Conservation (phyloP, 75 land plant species). For the Cunninghamia lanceolata region DNA sequence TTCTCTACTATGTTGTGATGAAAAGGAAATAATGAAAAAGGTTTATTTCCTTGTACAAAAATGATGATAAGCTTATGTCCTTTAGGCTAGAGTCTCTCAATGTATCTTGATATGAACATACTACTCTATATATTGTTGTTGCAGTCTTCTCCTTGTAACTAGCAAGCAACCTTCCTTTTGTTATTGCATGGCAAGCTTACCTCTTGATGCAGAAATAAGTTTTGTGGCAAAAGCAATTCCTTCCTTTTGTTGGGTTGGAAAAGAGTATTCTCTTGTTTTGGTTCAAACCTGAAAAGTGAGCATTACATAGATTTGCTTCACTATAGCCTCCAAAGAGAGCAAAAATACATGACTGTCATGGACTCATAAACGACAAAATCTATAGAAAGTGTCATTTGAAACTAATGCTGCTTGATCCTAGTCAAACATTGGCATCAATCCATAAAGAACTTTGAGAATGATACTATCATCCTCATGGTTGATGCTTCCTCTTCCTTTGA, state of each 20-base stretch:
- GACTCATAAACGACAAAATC: background rate
- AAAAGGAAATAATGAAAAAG: too few relatives aligned
- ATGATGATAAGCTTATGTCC: too few relatives aligned
- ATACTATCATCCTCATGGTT: background rate
- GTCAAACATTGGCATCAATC: background rate
- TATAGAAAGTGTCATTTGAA: background rate
- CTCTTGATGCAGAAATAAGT: too few relatives aligned
- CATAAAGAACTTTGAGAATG: background rate
- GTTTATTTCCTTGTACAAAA: too few relatives aligned
- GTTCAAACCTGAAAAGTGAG: background rate
- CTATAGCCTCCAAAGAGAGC: background rate
- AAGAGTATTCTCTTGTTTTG: background rate
- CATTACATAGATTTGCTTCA: background rate
- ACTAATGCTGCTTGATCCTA: background rate
- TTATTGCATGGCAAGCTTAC: too few relatives aligned
- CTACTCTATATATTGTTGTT: too few relatives aligned
- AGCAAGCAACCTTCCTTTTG: too few relatives aligned
- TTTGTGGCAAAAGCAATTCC: too few relatives aligned
- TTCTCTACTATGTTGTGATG: too few relatives aligned
- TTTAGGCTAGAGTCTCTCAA: too few relatives aligned
- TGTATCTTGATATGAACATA: too few relatives aligned
- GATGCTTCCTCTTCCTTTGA: constrained; percentile 34
- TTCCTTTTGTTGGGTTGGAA: background rate
- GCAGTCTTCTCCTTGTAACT: too few relatives aligned
- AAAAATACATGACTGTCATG: background rate